A percentile compares a stretch with the other conserved stretches of the same genome.
Evolutionary conservation across 179 eudicot genomes (phyloP).

Genomic region (Amaranthus tricolor): DNA sequence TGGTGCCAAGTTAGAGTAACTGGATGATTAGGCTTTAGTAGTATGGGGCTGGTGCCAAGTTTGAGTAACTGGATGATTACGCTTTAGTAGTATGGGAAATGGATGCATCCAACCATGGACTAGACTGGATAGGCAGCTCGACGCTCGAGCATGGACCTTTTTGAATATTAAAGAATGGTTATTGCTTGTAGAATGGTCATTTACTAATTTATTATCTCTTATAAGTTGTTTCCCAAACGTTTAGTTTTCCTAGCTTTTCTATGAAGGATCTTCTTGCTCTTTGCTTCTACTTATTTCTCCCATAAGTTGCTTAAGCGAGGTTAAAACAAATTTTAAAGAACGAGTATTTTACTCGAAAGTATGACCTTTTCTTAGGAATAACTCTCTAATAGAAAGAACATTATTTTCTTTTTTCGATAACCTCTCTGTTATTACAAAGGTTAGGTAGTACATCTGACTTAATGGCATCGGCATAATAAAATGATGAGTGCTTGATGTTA

Average conservation of each 20-base stretch:
- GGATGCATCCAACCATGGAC: background rate
- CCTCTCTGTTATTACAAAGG: no score
- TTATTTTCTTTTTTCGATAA: no score
- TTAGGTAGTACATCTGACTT: no score
- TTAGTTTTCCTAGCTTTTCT: background rate
- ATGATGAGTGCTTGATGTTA: background rate
- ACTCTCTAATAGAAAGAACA: no score
- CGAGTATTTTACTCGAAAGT: no score
- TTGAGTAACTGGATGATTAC: no score
- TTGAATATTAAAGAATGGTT: background rate
- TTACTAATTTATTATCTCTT: background rate
- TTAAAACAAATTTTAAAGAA: no score
- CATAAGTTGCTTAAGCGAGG: no score
- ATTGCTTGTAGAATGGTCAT: background rate
- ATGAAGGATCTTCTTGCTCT: background rate
- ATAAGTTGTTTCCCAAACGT: background rate
- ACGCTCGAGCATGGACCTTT: background rate
- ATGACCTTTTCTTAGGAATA: no score
- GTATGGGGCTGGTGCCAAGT: no score
- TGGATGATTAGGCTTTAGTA: background rate
- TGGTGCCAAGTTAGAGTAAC: background rate
- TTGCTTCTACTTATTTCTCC: background rate
- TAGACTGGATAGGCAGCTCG: background rate
- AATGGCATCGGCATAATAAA: no score
- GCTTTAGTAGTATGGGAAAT: background rate